These are phyloP conservation scores for Clarireedia paspali DNA, from an alignment of 2,329 filamentous ascomycete species.

Conservation along the genomic window DNA sequence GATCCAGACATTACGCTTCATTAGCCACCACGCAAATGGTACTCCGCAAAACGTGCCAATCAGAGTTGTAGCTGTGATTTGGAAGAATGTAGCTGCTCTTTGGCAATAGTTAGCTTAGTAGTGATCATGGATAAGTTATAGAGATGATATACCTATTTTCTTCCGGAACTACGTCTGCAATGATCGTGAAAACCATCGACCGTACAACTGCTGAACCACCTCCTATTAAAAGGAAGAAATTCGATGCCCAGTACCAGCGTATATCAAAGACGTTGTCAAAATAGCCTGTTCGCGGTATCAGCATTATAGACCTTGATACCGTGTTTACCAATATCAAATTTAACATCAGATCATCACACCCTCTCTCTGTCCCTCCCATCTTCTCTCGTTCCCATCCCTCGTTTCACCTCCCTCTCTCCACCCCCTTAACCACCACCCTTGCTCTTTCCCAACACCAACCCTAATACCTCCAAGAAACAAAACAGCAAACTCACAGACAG, in stretches of 20 bases:
- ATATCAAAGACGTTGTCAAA: conserved; percentile 15
- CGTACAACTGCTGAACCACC: conserved; percentile 29
- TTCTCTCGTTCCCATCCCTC: neutral
- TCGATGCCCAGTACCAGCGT: conserved; percentile 26
- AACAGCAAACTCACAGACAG: conserved; percentile 1
- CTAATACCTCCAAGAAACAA: neutral
- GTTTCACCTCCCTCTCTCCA: neutral
- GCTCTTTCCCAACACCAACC: neutral
- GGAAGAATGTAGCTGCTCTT: conserved; percentile 28
- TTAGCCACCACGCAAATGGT: conserved; percentile 30
- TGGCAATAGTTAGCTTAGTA: conserved; percentile 9
- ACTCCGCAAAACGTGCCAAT: conserved; percentile 29
- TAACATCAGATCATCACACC: neutral
- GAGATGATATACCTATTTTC: conserved; percentile 19
- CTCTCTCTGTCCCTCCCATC: neutral
- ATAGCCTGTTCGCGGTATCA: neutral
- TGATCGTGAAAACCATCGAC: conserved; percentile 28
- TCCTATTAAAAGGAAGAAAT: conserved; percentile 25
- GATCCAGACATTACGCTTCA: conserved; percentile 18
- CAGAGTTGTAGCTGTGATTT: conserved; percentile 20
- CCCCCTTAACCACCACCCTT: neutral
- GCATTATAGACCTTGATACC: neutral
- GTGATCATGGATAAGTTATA: neutral
- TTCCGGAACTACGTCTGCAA: conserved; percentile 30
- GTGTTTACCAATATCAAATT: neutral